Base-by-base conservation (phyloP, 2,329 filamentous ascomycete species). In the Coniochaeta hoffmannii region DNA sequence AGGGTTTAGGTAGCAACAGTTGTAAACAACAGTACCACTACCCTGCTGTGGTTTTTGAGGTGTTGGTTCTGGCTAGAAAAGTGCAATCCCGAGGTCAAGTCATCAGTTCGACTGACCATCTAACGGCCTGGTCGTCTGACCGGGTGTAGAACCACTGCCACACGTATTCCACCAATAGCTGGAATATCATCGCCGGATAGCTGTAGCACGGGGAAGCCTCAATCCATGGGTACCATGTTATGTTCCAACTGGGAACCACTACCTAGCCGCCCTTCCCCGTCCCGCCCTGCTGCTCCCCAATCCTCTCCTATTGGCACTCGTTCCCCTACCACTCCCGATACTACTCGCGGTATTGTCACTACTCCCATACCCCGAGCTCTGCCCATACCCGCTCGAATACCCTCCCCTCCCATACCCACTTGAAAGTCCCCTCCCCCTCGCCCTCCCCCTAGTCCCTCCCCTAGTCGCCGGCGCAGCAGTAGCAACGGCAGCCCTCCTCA, bases 281-380 rank as follows among this genome's bases (percentile, higher is more conserved):
- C 78, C 82, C 62, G 76, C 83, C 63, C 75, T 73, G 61, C 68
- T 84, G 71, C 72, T 79, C 65, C 73, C 41, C 4, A 46, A 4
- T 6, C 41, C 41, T 22, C 41, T 24, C 12, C 41, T 22, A n/a
- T 26, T 46, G 7, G 19, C 41, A 9, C 41, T 46, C n/a, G 17
- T 22, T 19, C 41, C 41, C n/a, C 41, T 46, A 14, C 41, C 76
- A 71, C 70, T 76, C 60, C 73, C 70, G 38, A 74, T 66, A 2
- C 74, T 75, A 56, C 76, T 71, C 9, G 19, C 24, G 2, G 41
- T 46, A 12, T 46, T 15, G 15, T 46, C 41, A n/a, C 41, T 46
- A 19, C 12, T 15, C 12, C 38, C 38, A n/a, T 44, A 44, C 5
- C 38, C 38, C 6, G 19, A 26, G 5, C 22, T 30, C 61, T 76